Evolutionary conservation across 2,329 filamentous ascomycete genomes (phyloP).

Genomic region (Sphaerulina musiva): DNA sequence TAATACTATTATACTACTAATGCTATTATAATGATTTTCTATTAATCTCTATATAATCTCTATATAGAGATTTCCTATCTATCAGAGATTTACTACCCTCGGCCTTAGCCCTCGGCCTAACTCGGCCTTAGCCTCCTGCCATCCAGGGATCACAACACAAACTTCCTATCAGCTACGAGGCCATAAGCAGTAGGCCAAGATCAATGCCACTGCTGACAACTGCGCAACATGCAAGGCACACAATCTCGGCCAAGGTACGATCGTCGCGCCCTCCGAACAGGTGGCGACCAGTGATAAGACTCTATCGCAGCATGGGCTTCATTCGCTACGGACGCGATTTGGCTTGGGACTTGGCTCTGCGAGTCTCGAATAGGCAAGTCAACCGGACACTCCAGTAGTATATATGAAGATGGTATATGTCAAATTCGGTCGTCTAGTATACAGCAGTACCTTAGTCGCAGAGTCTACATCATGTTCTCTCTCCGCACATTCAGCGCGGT

Average conservation of each 20-base stretch:
- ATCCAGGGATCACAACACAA: too few species aligned
- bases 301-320: neutral
- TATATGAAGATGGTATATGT: constrained; percentile 1
- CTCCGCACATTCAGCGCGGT: constrained; percentile 4
- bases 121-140: too few species aligned
- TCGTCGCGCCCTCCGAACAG: neutral
- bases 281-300: neutral
- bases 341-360: neutral
- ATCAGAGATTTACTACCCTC: too few species aligned
- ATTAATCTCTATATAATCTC: too few species aligned
- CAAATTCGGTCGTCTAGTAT: neutral
- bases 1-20: too few species aligned
- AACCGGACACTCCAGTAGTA: constrained; percentile 3
- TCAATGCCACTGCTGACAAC: neutral
- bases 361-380: constrained; percentile 11
- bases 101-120: too few species aligned
- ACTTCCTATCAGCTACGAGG: constrained; percentile 4
- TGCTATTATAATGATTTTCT: too few species aligned
- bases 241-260: constrained; percentile 3
- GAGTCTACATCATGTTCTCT: constrained; percentile 1
- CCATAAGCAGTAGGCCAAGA: constrained; percentile 5
- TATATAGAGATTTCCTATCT: too few species aligned
- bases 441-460: neutral
- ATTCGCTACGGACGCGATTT: neutral
- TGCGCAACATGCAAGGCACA: constrained; percentile 2